Evolutionary conservation across 352 stramenopile species (phyloP).

Genomic region (Phytopythium oedochilum): DNA sequence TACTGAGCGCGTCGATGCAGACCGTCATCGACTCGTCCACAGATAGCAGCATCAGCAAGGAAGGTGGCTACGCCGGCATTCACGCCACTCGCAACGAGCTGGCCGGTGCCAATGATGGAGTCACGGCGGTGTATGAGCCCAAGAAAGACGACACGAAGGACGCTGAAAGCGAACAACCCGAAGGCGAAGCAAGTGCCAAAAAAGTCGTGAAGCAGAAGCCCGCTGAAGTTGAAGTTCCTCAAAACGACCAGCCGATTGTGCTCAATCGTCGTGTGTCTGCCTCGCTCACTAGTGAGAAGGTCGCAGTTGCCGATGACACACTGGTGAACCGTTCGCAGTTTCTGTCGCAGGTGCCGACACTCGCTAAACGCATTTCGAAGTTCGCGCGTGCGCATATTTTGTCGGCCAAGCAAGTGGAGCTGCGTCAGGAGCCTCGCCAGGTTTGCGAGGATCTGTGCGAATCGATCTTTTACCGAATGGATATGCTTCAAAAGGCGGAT

Average conservation of each 20-base stretch:
- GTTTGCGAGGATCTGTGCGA: conserved; percentile 89
- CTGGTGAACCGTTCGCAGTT: conserved; percentile 29
- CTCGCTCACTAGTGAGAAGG: not conserved
- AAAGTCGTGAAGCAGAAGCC: conserved; percentile 2
- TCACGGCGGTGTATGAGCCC: conserved; percentile 28
- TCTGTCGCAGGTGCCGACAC: conserved; percentile 39
- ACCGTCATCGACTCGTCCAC: conserved; percentile 87
- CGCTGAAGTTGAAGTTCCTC: not conserved
- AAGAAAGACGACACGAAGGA: conserved; percentile 10
- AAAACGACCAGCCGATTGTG: not conserved
- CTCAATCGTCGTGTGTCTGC: not conserved
- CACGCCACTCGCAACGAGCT: conserved; percentile 67
- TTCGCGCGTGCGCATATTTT: conserved; percentile 73
- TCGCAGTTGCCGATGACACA: conserved; percentile 1
- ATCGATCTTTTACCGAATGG: conserved; percentile 95
- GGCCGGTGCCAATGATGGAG: conserved; percentile 34
- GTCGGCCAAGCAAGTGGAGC: conserved; percentile 42
- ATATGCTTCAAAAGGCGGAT: conserved; percentile 61
- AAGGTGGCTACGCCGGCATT: conserved; percentile 74
- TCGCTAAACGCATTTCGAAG: conserved; percentile 72
- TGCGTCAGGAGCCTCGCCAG: conserved; percentile 64
- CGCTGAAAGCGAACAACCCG: not conserved
- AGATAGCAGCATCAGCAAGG: conserved; percentile 77
- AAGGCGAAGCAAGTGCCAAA: not conserved
- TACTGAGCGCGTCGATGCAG: conserved; percentile 79